phyloP scores from a whole-genome alignment of 192 early-diverging fungal genomes.

The Coemansia sp. region DNA sequence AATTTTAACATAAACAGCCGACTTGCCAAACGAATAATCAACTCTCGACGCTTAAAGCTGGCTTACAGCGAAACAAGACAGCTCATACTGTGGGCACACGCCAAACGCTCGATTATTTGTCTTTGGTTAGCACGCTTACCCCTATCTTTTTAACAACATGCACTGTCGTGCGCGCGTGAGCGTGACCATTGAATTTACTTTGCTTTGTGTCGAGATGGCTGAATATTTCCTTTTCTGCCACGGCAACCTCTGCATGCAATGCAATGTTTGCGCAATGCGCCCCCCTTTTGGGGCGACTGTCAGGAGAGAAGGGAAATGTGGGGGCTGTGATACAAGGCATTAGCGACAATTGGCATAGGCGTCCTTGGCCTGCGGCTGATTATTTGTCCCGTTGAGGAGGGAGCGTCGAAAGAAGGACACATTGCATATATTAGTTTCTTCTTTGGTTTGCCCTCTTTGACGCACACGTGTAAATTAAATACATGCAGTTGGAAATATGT shows the following conservation, averaged over 20 bases:
- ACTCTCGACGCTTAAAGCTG: not conserved
- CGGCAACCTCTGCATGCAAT: slow-evolving; percentile 6
- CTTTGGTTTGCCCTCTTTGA: not conserved
- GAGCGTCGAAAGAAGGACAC: not conserved
- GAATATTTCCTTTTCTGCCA: slow-evolving; percentile 10
- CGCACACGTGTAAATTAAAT: slow-evolving; percentile 8
- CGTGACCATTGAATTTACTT: slow-evolving; percentile 8
- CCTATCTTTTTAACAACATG: not conserved
- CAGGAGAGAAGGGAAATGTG: not conserved
- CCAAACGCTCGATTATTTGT: not conserved
- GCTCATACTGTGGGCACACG: not conserved
- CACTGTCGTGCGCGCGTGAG: slow-evolving; percentile 2
- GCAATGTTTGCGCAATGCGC: slow-evolving; percentile 6
- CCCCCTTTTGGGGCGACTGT: not conserved
- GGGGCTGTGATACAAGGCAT: not conserved
- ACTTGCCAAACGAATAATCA: not conserved
- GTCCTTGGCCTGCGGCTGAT: not conserved
- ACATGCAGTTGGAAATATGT: slow-evolving; percentile 2
- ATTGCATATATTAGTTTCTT: slow-evolving; percentile 5
- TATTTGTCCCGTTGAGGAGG: not conserved
- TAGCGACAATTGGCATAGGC: not conserved
- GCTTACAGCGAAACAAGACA: not conserved
- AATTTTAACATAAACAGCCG: not conserved
- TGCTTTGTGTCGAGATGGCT: not conserved
- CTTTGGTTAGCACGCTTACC: slow-evolving; percentile 1